Evolutionary conservation across 2,329 filamentous ascomycete genomes (phyloP).

Genomic region (Exserohilum rostratum): DNA sequence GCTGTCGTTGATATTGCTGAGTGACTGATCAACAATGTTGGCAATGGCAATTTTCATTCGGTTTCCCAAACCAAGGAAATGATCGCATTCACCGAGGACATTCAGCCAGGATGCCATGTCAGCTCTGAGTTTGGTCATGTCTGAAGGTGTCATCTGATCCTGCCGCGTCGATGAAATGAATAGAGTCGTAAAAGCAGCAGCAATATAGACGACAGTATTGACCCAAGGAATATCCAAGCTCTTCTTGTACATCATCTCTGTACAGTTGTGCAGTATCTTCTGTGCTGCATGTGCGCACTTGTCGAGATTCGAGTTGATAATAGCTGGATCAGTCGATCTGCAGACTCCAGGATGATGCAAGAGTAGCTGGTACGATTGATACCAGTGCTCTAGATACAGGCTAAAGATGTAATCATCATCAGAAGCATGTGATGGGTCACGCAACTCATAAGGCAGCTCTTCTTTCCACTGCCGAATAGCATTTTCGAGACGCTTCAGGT

Average conservation of each 20-base stretch:
- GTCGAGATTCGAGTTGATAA: constrained; percentile 60
- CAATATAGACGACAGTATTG: constrained; percentile 72
- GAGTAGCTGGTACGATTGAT: constrained; percentile 57
- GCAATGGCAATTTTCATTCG: constrained; percentile 57
- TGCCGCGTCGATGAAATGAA: constrained; percentile 73
- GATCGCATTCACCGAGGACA: constrained; percentile 70
- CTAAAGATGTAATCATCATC: constrained; percentile 57
- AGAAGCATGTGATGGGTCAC: constrained; percentile 53
- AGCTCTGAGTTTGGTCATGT: constrained; percentile 64
- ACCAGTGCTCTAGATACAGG: constrained; percentile 57
- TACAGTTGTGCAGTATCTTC: constrained; percentile 66
- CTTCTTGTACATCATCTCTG: constrained; percentile 66
- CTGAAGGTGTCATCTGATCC: constrained; percentile 62
- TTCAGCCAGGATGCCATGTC: constrained; percentile 75
- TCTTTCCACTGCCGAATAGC: constrained; percentile 69
- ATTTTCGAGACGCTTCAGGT: constrained; percentile 69
- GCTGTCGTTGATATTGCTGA: constrained; percentile 55
- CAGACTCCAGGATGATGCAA: constrained; percentile 62
- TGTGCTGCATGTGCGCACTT: constrained; percentile 70
- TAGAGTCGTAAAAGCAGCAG: constrained; percentile 74
- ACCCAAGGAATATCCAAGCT: constrained; percentile 81
- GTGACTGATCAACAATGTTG: constrained; percentile 56
- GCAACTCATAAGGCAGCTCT: constrained; percentile 66
- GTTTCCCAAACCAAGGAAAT: constrained; percentile 61
- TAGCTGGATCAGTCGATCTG: constrained; percentile 61